These are phyloP conservation scores for Lyophyllum decastes DNA, from an alignment of 768 basidiomycete genomes.

Conservation along the genomic window DNA sequence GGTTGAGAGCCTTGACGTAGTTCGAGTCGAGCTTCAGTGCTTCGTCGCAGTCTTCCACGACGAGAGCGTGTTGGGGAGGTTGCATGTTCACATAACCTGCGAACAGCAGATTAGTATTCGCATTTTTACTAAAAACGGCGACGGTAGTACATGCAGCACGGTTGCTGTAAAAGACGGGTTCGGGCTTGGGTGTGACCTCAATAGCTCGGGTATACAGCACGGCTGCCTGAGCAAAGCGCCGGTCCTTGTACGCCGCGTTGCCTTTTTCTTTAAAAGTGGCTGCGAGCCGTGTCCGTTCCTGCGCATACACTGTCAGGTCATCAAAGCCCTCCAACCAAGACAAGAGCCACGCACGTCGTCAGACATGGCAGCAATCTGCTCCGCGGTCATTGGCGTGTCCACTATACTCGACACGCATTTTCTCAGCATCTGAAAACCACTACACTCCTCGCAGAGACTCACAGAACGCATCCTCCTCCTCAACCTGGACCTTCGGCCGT, in stretches of 20 bases:
- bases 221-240: slow-evolving; percentile 59
- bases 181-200: slow-evolving; percentile 70
- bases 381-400: slow-evolving; percentile 41
- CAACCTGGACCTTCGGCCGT: slow-evolving; percentile 35
- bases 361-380: slow-evolving; percentile 59
- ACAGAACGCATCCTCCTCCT: slow-evolving; percentile 32
- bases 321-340: not conserved
- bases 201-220: slow-evolving; percentile 77
- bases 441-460: not conserved
- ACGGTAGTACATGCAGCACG: slow-evolving; percentile 84
- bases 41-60: slow-evolving; percentile 85
- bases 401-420: slow-evolving; percentile 31
- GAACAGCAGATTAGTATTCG: not conserved
- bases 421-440: not conserved
- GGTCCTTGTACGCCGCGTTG: slow-evolving; percentile 67
- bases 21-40: slow-evolving; percentile 80
- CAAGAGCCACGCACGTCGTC: slow-evolving; percentile 49
- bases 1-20: slow-evolving; percentile 91
- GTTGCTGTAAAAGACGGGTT: slow-evolving; percentile 96
- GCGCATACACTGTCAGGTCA: slow-evolving; percentile 9
- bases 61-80: slow-evolving; percentile 81
- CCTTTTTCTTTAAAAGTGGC: slow-evolving; percentile 70
- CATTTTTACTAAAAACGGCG: not conserved
- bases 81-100: slow-evolving; percentile 89
- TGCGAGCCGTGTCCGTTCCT: slow-evolving; percentile 70